A percentile compares a stretch with the other conserved stretches of the same genome.
phyloP scores from a whole-genome alignment of 2,329 filamentous ascomycete genomes.

The Davidsoniella neocaledoniae region DNA sequence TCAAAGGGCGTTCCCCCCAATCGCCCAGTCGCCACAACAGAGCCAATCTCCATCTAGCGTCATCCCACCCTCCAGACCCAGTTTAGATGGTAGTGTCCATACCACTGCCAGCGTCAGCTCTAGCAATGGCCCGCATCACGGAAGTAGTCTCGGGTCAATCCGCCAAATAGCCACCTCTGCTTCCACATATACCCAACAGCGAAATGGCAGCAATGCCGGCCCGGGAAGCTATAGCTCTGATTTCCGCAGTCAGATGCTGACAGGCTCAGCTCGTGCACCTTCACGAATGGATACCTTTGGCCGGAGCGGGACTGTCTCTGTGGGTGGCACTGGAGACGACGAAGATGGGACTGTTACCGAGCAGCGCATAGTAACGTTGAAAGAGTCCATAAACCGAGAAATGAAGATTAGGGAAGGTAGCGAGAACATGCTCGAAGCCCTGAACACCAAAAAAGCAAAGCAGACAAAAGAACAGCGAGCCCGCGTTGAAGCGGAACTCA shows the following conservation, averaged over 20 bases:
- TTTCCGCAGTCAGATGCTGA: slow-evolving; percentile 53
- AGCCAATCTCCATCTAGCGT: slow-evolving; percentile 22
- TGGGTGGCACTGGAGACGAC: slow-evolving; percentile 28
- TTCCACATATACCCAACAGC: slow-evolving; percentile 40
- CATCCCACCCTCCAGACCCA: slow-evolving; percentile 18
- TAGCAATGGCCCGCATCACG: slow-evolving; percentile 19
- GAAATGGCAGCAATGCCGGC: slow-evolving; percentile 25
- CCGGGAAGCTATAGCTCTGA: slow-evolving; percentile 85
- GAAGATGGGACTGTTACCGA: slow-evolving; percentile 42
- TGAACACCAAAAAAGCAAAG: slow-evolving; percentile 89
- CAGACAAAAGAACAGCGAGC: slow-evolving; percentile 75
- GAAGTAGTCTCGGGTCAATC: slow-evolving; percentile 42
- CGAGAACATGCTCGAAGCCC: slow-evolving; percentile 90
- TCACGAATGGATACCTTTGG: slow-evolving; percentile 34
- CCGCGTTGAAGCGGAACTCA: slow-evolving; percentile 74
- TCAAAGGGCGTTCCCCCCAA: slow-evolving; percentile 30
- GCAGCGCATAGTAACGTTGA: slow-evolving; percentile 56
- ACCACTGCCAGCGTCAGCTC: slow-evolving; percentile 29
- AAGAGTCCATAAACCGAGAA: slow-evolving; percentile 81
- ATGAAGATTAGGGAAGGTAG: slow-evolving; percentile 96
- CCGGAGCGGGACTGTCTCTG: slow-evolving; percentile 7
- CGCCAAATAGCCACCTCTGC: slow-evolving; percentile 39
- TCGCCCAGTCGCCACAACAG: slow-evolving; percentile 16
- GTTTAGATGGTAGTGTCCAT: slow-evolving; percentile 29
- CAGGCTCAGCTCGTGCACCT: slow-evolving; percentile 38